A percentile compares a stretch with the other conserved stretches of the same genome.
These are phyloP conservation scores for Thermothelomyces thermophilus DNA, from an alignment of 2,329 filamentous ascomycete genomes.

Conservation along the genomic window DNA sequence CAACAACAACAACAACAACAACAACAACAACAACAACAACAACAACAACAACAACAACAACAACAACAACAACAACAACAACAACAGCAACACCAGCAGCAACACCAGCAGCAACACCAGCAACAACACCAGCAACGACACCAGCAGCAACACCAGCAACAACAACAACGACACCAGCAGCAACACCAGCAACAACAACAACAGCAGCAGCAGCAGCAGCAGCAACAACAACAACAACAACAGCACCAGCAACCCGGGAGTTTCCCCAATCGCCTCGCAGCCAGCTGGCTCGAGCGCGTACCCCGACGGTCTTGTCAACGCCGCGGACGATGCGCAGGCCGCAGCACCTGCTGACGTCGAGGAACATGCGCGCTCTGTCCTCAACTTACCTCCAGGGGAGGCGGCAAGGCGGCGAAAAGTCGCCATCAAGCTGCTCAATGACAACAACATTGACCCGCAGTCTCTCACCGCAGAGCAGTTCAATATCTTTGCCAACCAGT, in stretches of 20 bases:
- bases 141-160: too few relatives aligned
- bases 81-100: too few relatives aligned
- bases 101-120: too few relatives aligned
- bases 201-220: too few relatives aligned
- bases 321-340: conserved; percentile 10
- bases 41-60: too few relatives aligned
- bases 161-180: too few relatives aligned
- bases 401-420: conserved; percentile 43
- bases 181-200: too few relatives aligned
- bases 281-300: conserved; percentile 13
- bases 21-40: too few relatives aligned
- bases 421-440: conserved; percentile 42
- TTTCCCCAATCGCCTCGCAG: background rate
- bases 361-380: conserved; percentile 28
- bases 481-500: conserved; percentile 54
- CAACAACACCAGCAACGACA: too few relatives aligned
- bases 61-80: too few relatives aligned
- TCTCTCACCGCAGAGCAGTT: conserved; percentile 51
- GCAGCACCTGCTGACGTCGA: conserved; percentile 16
- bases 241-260: conserved; percentile 14
- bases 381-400: conserved; percentile 40
- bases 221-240: too few relatives aligned
- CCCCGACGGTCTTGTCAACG: conserved; percentile 19
- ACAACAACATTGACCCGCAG: conserved; percentile 44
- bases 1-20: too few relatives aligned